Percentiles rank a stretch among this genome's conserved stretches.
These are phyloP conservation scores for Maudiozyma bulderi DNA, from an alignment of 805 yeast genomes.

Conservation along the genomic window DNA sequence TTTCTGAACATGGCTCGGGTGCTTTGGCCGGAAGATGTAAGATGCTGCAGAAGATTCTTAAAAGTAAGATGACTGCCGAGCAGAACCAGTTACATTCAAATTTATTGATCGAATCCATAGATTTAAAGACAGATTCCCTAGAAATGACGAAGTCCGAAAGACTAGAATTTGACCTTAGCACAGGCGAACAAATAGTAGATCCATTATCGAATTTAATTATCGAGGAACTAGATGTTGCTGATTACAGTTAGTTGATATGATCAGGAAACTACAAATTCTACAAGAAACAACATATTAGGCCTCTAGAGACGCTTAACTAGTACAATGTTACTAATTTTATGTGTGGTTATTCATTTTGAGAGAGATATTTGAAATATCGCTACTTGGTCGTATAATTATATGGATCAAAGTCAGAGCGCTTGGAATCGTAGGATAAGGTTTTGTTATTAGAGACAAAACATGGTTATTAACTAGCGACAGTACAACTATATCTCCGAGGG, in stretches of 20 bases:
- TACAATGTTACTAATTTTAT: too few relatives aligned
- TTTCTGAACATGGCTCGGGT: background rate
- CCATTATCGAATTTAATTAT: constrained; percentile 14
- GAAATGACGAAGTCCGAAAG: background rate
- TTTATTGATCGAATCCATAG: constrained; percentile 4
- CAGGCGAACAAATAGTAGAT: constrained; percentile 3
- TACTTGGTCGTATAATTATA: too few relatives aligned
- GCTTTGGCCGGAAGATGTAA: constrained; percentile 7
- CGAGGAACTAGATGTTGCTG: constrained; percentile 24
- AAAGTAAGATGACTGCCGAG: constrained; percentile 6
- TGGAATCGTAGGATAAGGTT: too few relatives aligned
- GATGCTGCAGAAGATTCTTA: background rate
- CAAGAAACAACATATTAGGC: too few relatives aligned
- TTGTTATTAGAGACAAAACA: too few relatives aligned
- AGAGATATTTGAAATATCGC: too few relatives aligned
- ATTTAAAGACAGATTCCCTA: constrained; percentile 1
- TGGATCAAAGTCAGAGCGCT: too few relatives aligned
- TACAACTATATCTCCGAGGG: too few relatives aligned
- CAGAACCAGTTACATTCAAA: constrained; percentile 5
- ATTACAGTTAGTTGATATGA: constrained; percentile 4
- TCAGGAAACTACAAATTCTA: too few relatives aligned
- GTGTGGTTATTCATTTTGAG: too few relatives aligned
- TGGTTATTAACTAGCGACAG: too few relatives aligned
- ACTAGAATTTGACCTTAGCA: constrained; percentile 10
- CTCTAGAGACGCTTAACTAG: too few relatives aligned